phyloP scores from a whole-genome alignment of 2,329 filamentous ascomycete species.

The Cercospora sojina region DNA sequence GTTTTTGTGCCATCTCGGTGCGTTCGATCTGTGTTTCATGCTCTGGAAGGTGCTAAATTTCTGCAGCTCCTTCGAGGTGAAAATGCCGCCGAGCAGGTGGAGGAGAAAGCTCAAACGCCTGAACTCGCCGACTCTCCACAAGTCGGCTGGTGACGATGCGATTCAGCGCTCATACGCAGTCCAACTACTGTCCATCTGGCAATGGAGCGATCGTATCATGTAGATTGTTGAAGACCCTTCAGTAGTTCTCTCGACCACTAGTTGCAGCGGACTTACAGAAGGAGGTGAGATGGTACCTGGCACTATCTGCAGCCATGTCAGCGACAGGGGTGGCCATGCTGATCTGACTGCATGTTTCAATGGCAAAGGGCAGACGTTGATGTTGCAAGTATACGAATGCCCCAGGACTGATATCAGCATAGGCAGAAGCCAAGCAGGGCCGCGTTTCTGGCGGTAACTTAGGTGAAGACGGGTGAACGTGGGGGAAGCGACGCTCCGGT shows the following conservation, averaged over 20 bases:
- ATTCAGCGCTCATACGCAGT: neutral
- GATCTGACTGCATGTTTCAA: slow-evolving; percentile 3
- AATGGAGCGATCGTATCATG: neutral
- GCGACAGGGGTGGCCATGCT: neutral
- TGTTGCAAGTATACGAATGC: neutral
- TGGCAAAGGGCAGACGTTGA: neutral
- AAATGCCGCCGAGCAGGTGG: neutral
- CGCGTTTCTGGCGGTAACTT: neutral
- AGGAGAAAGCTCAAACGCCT: neutral
- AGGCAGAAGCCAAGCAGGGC: neutral
- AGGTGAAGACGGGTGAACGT: neutral
- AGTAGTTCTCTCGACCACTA: neutral
- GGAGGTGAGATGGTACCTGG: neutral
- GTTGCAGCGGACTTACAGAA: neutral
- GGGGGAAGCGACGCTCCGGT: neutral
- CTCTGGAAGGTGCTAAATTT: neutral
- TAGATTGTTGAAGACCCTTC: neutral
- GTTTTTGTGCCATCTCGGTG: neutral
- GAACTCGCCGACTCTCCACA: neutral
- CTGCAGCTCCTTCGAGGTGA: neutral
- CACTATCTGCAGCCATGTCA: slow-evolving; percentile 1
- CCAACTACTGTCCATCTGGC: neutral
- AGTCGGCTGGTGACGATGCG: neutral
- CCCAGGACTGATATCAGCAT: neutral
- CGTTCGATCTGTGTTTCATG: neutral